Percentiles rank a stretch among this genome's conserved stretches.
Evolutionary conservation across 2,329 filamentous ascomycete species (phyloP).

Genomic region (Fusarium gaditjirri): DNA sequence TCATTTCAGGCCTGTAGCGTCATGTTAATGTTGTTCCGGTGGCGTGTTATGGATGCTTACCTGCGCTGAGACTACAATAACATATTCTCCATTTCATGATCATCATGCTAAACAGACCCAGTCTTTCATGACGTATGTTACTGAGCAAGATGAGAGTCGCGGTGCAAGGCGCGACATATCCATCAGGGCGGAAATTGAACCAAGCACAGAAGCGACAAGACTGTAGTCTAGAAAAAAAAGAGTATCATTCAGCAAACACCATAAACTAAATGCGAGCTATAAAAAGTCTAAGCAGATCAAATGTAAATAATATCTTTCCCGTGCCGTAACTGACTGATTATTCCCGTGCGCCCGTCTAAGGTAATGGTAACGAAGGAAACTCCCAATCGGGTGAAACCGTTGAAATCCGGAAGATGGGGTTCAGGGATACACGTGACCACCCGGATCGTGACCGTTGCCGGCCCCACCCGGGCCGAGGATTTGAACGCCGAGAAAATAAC

Average conservation of each 20-base stretch:
- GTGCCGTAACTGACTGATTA: constrained; percentile 1
- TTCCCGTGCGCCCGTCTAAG: neutral
- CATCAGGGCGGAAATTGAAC: neutral
- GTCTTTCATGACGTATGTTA: neutral
- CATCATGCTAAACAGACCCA: neutral
- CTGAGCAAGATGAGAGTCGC: neutral
- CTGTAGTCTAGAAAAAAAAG: neutral
- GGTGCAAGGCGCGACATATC: neutral
- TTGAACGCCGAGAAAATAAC: constrained; percentile 31
- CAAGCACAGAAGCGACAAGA: neutral
- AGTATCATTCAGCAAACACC: constrained; percentile 26
- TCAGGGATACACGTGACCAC: constrained; percentile 31
- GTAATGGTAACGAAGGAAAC: neutral
- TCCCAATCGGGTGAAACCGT: constrained; percentile 24
- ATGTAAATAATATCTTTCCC: constrained; percentile 4
- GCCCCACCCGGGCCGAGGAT: constrained; percentile 29
- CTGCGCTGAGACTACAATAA: neutral
- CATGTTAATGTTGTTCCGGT: neutral
- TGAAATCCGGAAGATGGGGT: neutral
- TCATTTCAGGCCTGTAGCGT: neutral
- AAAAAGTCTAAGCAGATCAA: constrained; percentile 22
- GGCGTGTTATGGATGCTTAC: neutral
- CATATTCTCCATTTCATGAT: neutral
- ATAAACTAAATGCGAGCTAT: constrained; percentile 26
- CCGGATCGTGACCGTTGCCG: constrained; percentile 28